Base-by-base conservation (phyloP, 495 filamentous ascomycete species). In the Podospora fimiseda region DNA sequence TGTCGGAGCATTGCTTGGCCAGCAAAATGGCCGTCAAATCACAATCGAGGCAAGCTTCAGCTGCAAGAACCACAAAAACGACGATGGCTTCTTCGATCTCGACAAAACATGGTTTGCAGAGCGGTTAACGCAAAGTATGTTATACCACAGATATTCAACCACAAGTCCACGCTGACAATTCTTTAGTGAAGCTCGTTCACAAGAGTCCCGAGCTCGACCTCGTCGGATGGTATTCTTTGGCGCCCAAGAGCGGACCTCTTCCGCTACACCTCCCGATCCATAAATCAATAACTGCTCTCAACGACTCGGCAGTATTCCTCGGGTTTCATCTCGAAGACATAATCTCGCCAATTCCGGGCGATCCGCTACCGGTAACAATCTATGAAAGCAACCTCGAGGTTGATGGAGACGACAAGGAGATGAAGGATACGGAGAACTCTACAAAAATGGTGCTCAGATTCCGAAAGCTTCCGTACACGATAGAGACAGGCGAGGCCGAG, bases 401-500 rank as follows among this genome's bases (percentile, higher is more conserved):
- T 16, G 76, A 62, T 2, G 80, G 78, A 36, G 80, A 79, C 19
- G 82, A 85, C 56, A 81, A 83, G 60, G 77, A 79, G 30, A 90
- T 94, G 85, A 83, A 87, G 53, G 88, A 90, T 58, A 80, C 80
- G 38, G 83, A 86, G 51, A 74, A 64, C 0, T 52, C 78, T 22
- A 52, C 66, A 54, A 60, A 66, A 9, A 62, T 81, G 43, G 78
- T 74, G 9, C 75, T 95, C 19, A 81, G 80, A 53, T 97, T 96
- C 71, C 80, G 86, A 20, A 88, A 92, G 63, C 66, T 96, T 24
- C 83, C 85, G 15, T 96, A 92, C 65, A 81, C 83, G 0, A 82
- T 96, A 15, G 93, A 99, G 66, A 96, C 90, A 0, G 88, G 87
- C 14, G 90, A 97, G 67, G 87, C 93, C 7, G 94, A 99, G 72